Evolutionary conservation across 441 rosid species (phyloP).

Genomic region (Eutrema salsugineum): DNA sequence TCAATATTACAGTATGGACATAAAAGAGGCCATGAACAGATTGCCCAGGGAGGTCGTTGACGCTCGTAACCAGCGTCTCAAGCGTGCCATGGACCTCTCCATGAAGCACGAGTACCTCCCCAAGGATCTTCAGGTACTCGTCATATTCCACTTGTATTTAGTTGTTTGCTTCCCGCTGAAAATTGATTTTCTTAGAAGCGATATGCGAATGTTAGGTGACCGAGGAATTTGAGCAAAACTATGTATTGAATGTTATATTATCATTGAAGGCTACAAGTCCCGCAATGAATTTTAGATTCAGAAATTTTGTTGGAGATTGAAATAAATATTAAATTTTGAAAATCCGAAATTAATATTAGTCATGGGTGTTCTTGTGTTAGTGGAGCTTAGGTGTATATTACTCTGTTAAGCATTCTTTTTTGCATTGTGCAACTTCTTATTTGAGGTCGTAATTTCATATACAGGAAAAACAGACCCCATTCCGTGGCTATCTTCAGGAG

Average conservation of each 20-base stretch:
- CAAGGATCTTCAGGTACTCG: conserved; percentile 65
- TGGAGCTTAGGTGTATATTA: not conserved
- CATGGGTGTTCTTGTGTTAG: not conserved
- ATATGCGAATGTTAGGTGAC: not conserved
- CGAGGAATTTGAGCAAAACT: not conserved
- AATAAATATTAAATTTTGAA: not conserved
- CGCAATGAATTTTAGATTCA: not conserved
- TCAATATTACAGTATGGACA: conserved; percentile 70
- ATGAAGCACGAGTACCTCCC: conserved; percentile 93
- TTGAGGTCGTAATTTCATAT: conserved; percentile 2
- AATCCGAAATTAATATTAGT: not conserved
- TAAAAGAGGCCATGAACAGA: conserved; percentile 84
- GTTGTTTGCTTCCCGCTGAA: not conserved
- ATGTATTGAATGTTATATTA: not conserved
- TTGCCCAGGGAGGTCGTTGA: conserved; percentile 83
- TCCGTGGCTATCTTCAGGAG: conserved; percentile 84
- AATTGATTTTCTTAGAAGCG: not conserved
- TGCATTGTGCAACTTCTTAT: not conserved
- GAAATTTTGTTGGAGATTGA: not conserved
- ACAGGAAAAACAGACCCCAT: conserved; percentile 90
- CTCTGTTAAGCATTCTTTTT: not conserved
- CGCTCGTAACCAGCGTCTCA: conserved; percentile 90
- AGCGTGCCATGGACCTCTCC: conserved; percentile 95
- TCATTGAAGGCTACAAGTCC: not conserved
- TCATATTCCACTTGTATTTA: not conserved